Conservation (phyloP, 208 protist genomes). For the Naegleria gruberi region DNA sequence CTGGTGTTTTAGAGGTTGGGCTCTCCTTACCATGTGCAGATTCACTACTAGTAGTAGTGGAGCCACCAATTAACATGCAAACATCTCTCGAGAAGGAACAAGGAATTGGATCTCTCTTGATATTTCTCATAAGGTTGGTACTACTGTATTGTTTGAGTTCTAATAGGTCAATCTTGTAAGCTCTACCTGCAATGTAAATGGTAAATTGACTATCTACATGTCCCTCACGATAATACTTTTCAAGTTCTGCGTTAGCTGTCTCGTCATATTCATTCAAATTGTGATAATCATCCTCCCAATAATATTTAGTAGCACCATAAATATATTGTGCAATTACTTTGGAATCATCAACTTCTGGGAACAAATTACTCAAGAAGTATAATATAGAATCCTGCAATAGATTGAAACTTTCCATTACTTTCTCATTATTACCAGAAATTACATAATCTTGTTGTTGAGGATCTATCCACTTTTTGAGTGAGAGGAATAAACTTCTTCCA, state of each 20-base stretch:
- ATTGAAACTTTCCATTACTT: neutral
- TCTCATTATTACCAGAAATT: neutral
- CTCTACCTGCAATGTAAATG: conserved; percentile 1
- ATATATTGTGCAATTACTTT: neutral
- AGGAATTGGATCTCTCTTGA: conserved; percentile 14
- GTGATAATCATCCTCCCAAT: conserved; percentile 72
- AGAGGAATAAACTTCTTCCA: neutral
- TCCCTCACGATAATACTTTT: conserved; percentile 54
- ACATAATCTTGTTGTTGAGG: neutral
- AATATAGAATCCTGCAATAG: neutral
- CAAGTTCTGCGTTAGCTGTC: conserved; percentile 43
- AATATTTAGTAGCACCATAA: conserved; percentile 35
- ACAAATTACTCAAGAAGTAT: neutral
- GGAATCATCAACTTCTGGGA: neutral
- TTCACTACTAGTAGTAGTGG: neutral
- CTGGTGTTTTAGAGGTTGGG: neutral
- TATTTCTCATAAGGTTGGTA: conserved; percentile 9
- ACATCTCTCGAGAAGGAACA: neutral
- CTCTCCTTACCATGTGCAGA: neutral
- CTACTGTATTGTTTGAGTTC: conserved; percentile 26
- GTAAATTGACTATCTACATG: conserved; percentile 11
- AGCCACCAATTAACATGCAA: neutral
- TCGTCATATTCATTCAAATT: conserved; percentile 57
- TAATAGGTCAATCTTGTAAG: conserved; percentile 26
- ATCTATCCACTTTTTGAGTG: neutral